Conservation (phyloP, 306 rosid genomes). For the Lotus japonicus region DNA sequence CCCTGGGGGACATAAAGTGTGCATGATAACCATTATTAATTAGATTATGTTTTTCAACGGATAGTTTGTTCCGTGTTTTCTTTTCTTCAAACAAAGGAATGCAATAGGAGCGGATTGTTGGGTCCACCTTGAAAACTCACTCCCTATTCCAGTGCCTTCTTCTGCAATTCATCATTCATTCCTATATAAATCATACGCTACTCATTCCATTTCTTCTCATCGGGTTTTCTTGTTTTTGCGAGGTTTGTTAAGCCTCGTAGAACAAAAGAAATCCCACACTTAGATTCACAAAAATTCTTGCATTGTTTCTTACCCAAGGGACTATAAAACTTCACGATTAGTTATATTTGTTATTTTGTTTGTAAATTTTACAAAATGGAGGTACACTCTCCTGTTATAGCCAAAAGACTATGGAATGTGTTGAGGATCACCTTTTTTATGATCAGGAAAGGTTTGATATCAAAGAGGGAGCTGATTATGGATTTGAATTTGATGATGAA, state of each 20-base stretch:
- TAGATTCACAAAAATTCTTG: not conserved
- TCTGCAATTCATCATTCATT: not conserved
- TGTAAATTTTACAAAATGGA: slow-evolving; percentile 8
- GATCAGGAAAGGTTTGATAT: slow-evolving; percentile 43
- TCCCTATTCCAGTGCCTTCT: not conserved
- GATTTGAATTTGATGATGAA: slow-evolving; percentile 54
- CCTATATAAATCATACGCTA: slow-evolving; percentile 21
- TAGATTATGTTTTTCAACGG: not conserved
- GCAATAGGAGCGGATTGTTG: slow-evolving; percentile 22
- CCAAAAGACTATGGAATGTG: slow-evolving; percentile 46
- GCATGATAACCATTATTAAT: too few species aligned
- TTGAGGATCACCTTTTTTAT: slow-evolving; percentile 41
- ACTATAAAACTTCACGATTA: not conserved
- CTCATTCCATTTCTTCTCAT: not conserved
- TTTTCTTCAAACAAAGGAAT: not conserved
- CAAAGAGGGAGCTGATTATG: slow-evolving; percentile 54
- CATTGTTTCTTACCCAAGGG: not conserved
- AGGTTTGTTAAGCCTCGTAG: slow-evolving; percentile 34
- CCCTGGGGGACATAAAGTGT: too few species aligned
- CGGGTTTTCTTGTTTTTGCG: slow-evolving; percentile 40
- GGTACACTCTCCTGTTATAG: slow-evolving; percentile 4
- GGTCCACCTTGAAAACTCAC: slow-evolving; percentile 7
- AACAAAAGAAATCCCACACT: slow-evolving; percentile 32
- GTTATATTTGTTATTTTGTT: not conserved
- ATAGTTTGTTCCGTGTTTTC: not conserved